Evolutionary conservation across 768 basidiomycete species (phyloP), one percentile per base, ranked within the genome.

Genomic region (Leccinum rimulosum): DNA sequence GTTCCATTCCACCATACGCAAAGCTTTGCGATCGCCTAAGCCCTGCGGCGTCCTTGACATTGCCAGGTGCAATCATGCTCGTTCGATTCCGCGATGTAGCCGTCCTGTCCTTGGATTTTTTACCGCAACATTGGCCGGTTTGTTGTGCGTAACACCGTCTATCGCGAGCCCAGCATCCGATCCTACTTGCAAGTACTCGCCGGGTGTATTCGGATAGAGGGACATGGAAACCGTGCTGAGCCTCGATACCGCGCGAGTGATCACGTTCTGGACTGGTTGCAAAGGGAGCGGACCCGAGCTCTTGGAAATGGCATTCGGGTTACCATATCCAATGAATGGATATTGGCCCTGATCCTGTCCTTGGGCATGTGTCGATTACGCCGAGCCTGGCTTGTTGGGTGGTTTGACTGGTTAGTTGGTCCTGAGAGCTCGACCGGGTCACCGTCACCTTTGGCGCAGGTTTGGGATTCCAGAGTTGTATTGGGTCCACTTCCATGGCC

Each of bases 401-500:
- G 6, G 61, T 49, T 33, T 60, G 61, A 31, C 43, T 49, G 14
- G 52, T 50, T 27, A 54, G 50, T 48, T 59, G 64, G 50, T 59
- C 57, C 48, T 64, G 65, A 33, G 65, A 63, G 30, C 65, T 66
- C 27, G 68, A 62, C 22, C 66, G 65, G n/a, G 70, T 64, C 53
- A 65, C 62, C 30, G 61, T 67, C 48, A 63, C 61, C 33, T 33
- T 60, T 28, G 66, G 73, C 10, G 60, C 68, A 45, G 63, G 71
- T 36, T 63, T 74, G 64, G 72, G 51, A 73, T 66, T 12, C 69
- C 73, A 12, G 79, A 76, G 47, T 77, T 79, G 33, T 84, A 84
- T 62, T 82, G 81, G 1, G 82, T 79, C 84, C 84, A 86, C 33
- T 73, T 79, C 81, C 84, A 87, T 17, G 78, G 69, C 6, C 80